Base-by-base conservation (phyloP, 2,329 filamentous ascomycete genomes). In the Penicillium sp. region DNA sequence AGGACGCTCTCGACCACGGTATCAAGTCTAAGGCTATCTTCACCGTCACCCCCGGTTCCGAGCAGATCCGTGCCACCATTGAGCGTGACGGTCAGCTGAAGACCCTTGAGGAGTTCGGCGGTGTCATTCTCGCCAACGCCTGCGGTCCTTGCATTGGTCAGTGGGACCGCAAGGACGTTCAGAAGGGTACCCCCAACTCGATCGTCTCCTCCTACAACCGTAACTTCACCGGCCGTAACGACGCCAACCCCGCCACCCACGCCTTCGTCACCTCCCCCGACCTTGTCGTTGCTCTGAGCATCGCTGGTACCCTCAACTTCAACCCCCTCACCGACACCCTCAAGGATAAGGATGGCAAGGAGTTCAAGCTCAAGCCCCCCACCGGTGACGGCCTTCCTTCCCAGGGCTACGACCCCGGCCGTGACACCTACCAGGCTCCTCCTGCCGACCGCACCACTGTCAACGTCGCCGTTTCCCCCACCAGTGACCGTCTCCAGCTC, bases 161-260 rank as follows among this genome's bases (percentile, higher is more conserved):
- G 82, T 98, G 95, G 95, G 93, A 97, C 76, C 91, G 95, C 70
- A 85, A 84, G 69, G 94, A 98, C 71, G 92, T 97, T 60, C 91
- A 93, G 86, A 97, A 98, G 88, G 94, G 94, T 69, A 89, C 91
- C 72, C 84, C 93, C 74, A 99, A 99, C 89, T 96, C 93, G 7
- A 99, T 99, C 79, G 85, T 99, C 78, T 97, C 93, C 51, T 98
- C 95, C 30, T 99, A 97, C 90, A 99, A 99, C 90, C 93, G 95
- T 82, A 98, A 99, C 89, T 98, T 99, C 85, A 98, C 94, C 65
- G 94, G 94, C 69, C 92, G 95, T 78, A 98, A 98, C 80, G 93
- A 97, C 71, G 93, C 91, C 70, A 98, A 97, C 86, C 93, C 93
- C 46, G 92, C 92, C 59, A 97, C 93, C 56, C 93, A 96, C 84